Evolutionary conservation across 306 rosid genomes (phyloP).

Genomic region (Fragaria iinumae): DNA sequence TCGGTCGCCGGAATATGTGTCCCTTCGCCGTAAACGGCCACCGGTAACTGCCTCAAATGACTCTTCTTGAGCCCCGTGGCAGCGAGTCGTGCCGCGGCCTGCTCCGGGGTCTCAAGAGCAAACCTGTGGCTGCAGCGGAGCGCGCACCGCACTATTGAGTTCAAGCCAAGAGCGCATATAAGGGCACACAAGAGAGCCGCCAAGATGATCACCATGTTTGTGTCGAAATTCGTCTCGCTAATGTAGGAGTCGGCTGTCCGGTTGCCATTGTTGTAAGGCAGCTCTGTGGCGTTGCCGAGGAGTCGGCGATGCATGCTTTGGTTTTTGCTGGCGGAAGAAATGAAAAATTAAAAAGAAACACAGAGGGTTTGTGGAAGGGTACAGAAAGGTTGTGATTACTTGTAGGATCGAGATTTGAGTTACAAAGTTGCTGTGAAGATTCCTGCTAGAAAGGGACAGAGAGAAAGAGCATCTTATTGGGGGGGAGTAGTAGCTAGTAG

Average conservation of each 20-base stretch:
- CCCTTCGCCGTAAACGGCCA: constrained; percentile 56
- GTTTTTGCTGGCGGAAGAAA: not conserved
- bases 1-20: constrained; percentile 55
- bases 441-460: constrained; percentile 46
- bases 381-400: constrained; percentile 1
- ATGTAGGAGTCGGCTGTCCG: constrained; percentile 32
- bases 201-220: constrained; percentile 78
- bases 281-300: constrained; percentile 29
- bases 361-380: not conserved
- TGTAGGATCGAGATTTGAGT: constrained; percentile 12
- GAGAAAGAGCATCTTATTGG: constrained; percentile 29
- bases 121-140: constrained; percentile 50
- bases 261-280: constrained; percentile 39
- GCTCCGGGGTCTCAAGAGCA: constrained; percentile 35
- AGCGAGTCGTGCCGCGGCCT: constrained; percentile 36
- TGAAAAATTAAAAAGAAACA: not conserved
- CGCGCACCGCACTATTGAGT: constrained; percentile 67
- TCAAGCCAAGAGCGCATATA: constrained; percentile 63
- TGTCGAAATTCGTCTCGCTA: constrained; percentile 53
- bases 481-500: not conserved
- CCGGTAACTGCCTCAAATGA: constrained; percentile 57
- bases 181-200: constrained; percentile 75
- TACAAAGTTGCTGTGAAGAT: constrained; percentile 35
- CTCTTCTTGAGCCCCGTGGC: constrained; percentile 58
- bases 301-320: constrained; percentile 32